These are phyloP conservation scores for Lecanoromycetidae sp. DNA, from an alignment of 2,329 filamentous ascomycete genomes.

Conservation along the genomic window DNA sequence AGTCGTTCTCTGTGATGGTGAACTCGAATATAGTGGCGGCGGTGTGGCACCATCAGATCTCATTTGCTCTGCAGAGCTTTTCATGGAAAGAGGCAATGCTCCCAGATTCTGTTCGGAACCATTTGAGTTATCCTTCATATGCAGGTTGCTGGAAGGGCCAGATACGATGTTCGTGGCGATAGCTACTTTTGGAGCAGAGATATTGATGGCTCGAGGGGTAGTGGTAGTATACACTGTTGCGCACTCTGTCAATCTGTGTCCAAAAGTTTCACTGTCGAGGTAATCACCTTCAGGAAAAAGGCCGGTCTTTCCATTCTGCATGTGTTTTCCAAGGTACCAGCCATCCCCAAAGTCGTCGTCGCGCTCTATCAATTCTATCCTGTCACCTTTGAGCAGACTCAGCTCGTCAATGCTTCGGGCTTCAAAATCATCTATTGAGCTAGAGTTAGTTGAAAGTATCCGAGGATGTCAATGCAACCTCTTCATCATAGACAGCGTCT, in stretches of 20 bases:
- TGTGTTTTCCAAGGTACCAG: constrained; percentile 48
- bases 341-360: constrained; percentile 57
- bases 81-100: not conserved
- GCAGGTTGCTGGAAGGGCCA: constrained; percentile 4
- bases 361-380: constrained; percentile 50
- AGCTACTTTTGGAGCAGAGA: constrained; percentile 12
- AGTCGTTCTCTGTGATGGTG: constrained; percentile 11
- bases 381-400: constrained; percentile 64
- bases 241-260: not conserved
- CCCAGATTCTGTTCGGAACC: not conserved
- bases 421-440: constrained; percentile 71
- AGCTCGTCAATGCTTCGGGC: constrained; percentile 89
- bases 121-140: not conserved
- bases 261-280: not conserved
- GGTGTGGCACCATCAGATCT: constrained; percentile 14
- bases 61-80: constrained; percentile 20
- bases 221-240: constrained; percentile 23
- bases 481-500: not conserved
- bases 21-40: constrained; percentile 16
- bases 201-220: constrained; percentile 17
- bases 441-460: not conserved
- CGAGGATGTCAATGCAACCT: too few relatives aligned
- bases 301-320: constrained; percentile 31
- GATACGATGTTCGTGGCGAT: constrained; percentile 8
- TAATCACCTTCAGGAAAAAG: constrained; percentile 37